Evolutionary conservation across 2,329 filamentous ascomycete species (phyloP).

Genomic region (Talaromyces atroroseus): DNA sequence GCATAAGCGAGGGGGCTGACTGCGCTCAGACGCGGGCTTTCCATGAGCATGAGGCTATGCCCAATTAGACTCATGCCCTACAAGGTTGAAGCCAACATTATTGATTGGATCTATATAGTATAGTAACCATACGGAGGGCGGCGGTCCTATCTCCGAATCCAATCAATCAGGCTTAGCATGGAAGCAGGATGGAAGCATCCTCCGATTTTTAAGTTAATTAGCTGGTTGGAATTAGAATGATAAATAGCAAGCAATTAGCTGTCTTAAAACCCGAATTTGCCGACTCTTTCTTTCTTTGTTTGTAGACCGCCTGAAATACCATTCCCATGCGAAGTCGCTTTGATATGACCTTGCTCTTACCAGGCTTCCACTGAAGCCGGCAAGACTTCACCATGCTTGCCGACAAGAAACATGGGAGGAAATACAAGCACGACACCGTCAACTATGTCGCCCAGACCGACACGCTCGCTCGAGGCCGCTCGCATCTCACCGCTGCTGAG

Average conservation of each 20-base stretch:
- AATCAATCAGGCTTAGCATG: background rate
- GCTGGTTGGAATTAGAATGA: no score
- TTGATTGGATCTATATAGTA: no score
- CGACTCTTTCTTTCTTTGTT: background rate
- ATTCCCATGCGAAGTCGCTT: background rate
- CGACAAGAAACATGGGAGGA: background rate
- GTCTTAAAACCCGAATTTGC: background rate
- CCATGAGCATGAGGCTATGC: no score
- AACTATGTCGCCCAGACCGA: constrained; percentile 12
- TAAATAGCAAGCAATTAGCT: no score
- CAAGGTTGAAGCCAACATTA: no score
- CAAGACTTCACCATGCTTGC: background rate
- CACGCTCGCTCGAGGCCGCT: constrained; percentile 14
- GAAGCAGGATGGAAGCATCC: background rate
- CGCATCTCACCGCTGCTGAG: constrained; percentile 32
- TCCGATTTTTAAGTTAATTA: background rate
- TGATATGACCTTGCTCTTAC: background rate
- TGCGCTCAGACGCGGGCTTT: no score
- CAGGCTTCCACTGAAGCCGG: background rate
- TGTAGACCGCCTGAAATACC: background rate
- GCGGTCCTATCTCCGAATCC: background rate
- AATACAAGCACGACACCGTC: background rate
- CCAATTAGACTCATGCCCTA: no score
- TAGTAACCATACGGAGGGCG: no score
- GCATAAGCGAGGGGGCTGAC: no score